phyloP scores from a whole-genome alignment of 2,329 filamentous ascomycete genomes.

The Microcera coccophila region DNA sequence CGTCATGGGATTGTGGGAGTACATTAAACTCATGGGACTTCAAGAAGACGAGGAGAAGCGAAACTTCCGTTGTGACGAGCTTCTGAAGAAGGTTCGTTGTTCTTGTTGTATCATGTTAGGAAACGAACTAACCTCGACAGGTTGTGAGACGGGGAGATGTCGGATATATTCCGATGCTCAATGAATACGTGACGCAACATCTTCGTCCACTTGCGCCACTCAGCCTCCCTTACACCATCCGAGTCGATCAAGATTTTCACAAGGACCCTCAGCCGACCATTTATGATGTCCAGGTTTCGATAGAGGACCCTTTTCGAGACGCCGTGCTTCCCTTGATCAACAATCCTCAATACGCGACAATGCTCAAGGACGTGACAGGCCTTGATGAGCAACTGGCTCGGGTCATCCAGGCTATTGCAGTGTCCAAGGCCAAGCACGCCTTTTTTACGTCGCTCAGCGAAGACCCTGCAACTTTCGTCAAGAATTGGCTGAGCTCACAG shows the following conservation, averaged over 20 bases:
- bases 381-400: constrained; percentile 84
- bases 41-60: constrained; percentile 95
- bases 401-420: constrained; percentile 75
- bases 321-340: constrained; percentile 62
- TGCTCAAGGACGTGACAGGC: constrained; percentile 69
- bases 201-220: constrained; percentile 76
- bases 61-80: constrained; percentile 84
- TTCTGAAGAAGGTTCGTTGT: constrained; percentile 66
- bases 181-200: constrained; percentile 74
- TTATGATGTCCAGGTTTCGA: constrained; percentile 81
- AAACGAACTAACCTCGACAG: constrained; percentile 40
- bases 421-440: constrained; percentile 84
- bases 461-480: constrained; percentile 80
- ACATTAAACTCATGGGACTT: constrained; percentile 77
- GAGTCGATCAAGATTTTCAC: constrained; percentile 81
- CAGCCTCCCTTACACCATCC: constrained; percentile 85
- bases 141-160: constrained; percentile 70
- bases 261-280: constrained; percentile 72
- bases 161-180: constrained; percentile 81
- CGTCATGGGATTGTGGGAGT: constrained; percentile 92
- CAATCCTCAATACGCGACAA: constrained; percentile 65
- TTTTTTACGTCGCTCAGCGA: constrained; percentile 77
- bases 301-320: constrained; percentile 76
- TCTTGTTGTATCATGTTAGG: not conserved
- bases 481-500: constrained; percentile 85